Conservation (phyloP, 2,329 filamentous ascomycete species). For the Fusarium drepaniforme region DNA sequence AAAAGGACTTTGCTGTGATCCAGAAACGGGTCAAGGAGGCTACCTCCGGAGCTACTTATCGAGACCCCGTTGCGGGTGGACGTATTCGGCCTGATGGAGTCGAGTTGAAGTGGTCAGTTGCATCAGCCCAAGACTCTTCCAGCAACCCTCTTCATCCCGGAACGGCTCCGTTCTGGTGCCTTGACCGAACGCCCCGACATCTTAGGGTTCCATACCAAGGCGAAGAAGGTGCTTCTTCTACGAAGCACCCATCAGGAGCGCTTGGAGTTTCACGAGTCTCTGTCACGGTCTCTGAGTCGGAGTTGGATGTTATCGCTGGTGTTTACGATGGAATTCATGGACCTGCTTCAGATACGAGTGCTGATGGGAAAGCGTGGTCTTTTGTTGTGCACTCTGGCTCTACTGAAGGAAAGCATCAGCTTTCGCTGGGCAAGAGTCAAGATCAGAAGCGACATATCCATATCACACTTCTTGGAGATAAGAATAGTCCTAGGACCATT, state of each 20-base stretch:
- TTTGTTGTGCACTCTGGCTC: slow-evolving; percentile 28
- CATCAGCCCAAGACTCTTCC: slow-evolving; percentile 14
- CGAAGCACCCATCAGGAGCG: slow-evolving; percentile 13
- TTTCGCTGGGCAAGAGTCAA: neutral
- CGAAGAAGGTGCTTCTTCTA: neutral
- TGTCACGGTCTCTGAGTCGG: neutral
- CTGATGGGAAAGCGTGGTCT: neutral
- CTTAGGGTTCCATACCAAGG: slow-evolving; percentile 17
- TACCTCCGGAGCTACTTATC: neutral
- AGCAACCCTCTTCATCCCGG: slow-evolving; percentile 16
- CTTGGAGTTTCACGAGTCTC: slow-evolving; percentile 5
- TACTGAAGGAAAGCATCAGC: slow-evolving; percentile 1
- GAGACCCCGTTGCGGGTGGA: slow-evolving; percentile 14
- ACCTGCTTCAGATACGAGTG: rapidly evolving
- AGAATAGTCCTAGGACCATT: neutral
- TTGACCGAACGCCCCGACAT: slow-evolving; percentile 17
- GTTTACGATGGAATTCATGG: slow-evolving; percentile 28
- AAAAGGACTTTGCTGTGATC: slow-evolving; percentile 17
- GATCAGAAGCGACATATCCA: neutral
- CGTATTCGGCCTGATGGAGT: slow-evolving; percentile 29
- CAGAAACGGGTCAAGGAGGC: slow-evolving; percentile 6
- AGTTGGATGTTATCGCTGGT: neutral
- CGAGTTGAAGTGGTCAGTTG: slow-evolving; percentile 27
- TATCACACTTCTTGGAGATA: neutral
- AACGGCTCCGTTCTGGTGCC: slow-evolving; percentile 28